Conservation (phyloP, 441 rosid species). For the Gossypium davidsonii region DNA sequence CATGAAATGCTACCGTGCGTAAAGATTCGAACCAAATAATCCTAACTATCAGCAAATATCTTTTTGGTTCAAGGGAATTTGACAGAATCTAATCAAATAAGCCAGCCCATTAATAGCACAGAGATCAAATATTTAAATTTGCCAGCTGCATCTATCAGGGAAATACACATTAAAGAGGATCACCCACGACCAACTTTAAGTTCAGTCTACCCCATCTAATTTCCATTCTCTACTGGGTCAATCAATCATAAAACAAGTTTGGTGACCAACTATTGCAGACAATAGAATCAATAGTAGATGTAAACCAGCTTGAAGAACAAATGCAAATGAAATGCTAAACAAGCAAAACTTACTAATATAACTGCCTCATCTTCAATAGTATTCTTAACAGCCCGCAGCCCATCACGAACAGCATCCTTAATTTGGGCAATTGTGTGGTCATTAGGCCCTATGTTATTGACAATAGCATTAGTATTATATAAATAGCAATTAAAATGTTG, state of each 20-base stretch:
- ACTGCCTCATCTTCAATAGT: slow-evolving; percentile 89
- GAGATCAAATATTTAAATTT: background rate
- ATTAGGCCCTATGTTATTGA: slow-evolving; percentile 59
- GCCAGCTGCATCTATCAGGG: background rate
- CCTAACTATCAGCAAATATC: background rate
- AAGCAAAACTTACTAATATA: slow-evolving; percentile 56
- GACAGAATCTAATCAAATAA: background rate
- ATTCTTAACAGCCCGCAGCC: slow-evolving; percentile 87
- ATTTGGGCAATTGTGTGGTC: slow-evolving; percentile 95
- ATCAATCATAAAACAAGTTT: background rate
- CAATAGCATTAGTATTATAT: background rate
- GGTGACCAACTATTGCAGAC: too few relatives aligned
- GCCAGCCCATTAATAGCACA: background rate
- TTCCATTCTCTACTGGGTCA: background rate
- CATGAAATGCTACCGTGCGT: background rate
- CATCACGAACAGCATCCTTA: slow-evolving; percentile 35
- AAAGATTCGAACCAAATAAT: background rate
- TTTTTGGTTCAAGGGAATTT: background rate
- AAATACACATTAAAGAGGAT: background rate
- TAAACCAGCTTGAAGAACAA: background rate
- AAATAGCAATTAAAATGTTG: background rate
- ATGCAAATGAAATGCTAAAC: background rate
- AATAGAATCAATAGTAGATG: background rate
- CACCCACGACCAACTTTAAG: background rate
- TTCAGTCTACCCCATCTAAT: background rate